Conservation (phyloP, 2,329 filamentous ascomycete genomes). For the Fusarium sterilihyphosum region DNA sequence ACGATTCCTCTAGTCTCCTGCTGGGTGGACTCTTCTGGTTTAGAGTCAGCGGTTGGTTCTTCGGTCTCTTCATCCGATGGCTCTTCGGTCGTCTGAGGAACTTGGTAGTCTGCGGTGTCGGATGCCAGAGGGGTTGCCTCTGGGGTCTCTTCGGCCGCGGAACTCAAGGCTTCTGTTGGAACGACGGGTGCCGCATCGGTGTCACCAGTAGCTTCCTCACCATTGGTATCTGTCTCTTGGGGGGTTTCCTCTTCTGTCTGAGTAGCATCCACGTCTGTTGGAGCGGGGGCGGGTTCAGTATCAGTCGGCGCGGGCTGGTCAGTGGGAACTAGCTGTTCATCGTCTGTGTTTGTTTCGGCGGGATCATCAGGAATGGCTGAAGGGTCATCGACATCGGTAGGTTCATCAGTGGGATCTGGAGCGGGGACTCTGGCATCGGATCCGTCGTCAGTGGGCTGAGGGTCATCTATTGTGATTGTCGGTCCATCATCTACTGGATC, state of each 20-base stretch:
- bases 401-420: neutral
- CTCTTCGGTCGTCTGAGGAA: neutral
- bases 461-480: neutral
- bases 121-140: slow-evolving; percentile 3
- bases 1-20: neutral
- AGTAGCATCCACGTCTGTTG: neutral
- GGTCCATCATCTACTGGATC: neutral
- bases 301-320: neutral
- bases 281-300: neutral
- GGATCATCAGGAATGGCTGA: neutral
- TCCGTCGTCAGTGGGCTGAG: neutral
- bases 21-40: neutral
- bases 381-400: neutral
- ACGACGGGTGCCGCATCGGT: neutral
- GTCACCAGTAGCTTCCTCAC: slow-evolving; percentile 2
- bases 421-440: neutral
- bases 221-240: slow-evolving; percentile 3
- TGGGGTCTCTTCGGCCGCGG: slow-evolving; percentile 1
- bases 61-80: neutral
- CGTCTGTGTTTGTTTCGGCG: neutral
- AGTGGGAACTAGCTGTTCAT: neutral
- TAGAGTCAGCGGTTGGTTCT: neutral
- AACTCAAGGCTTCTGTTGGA: neutral
- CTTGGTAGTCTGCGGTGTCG: neutral
- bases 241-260: neutral